Evolutionary conservation across 192 early-diverging fungal genomes (phyloP), one percentile per base, ranked within the genome.

Genomic region (Gryganskiella cystojenkinii): DNA sequence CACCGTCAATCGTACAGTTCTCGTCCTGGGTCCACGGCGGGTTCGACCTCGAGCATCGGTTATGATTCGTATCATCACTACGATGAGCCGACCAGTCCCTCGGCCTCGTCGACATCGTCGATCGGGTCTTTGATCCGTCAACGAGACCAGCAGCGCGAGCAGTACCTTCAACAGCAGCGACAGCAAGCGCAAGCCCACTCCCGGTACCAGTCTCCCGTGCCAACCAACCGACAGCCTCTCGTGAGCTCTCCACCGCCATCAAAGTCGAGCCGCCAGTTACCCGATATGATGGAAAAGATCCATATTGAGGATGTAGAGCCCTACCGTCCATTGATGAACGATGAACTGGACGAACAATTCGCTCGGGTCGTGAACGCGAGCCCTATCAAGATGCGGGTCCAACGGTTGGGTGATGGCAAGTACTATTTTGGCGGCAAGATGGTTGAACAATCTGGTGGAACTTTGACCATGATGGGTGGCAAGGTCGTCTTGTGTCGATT

Each of bases 271-370:
- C 25, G 40, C 25, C 31, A n/a, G 42, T 10, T 37, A 27, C 28
- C 30, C 3, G 24, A 28, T 4, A 70, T 25, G 37, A 24, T 47
- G 44, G 28, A 45, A 13, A 19, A 66, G 30, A 56, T 66, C 37
- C 47, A 11, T 22, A 22, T 64, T 24, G 40, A 59, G 6, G 24
- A 59, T 51, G 34, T 43, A 19, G 27, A 69, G 0, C 63, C 67
- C 10, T 89, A 89, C 67, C 56, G 56, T 3, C 71, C 84, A 6
- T 51, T 75, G n/a, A 70, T 61, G 28, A 81, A 78, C 31, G 87
- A 89, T 70, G 82, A 79, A 28, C 47, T 89, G 42, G 87, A 89
- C 40, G 64, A 79, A 35, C 84, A 85, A 53, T 76, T 89, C 46
- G 87, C 81, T 31, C 66, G 70, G 43, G 75, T 85, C 17, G 56